Conservation (phyloP, 768 basidiomycete genomes). For the Mycena alexandri region DNA sequence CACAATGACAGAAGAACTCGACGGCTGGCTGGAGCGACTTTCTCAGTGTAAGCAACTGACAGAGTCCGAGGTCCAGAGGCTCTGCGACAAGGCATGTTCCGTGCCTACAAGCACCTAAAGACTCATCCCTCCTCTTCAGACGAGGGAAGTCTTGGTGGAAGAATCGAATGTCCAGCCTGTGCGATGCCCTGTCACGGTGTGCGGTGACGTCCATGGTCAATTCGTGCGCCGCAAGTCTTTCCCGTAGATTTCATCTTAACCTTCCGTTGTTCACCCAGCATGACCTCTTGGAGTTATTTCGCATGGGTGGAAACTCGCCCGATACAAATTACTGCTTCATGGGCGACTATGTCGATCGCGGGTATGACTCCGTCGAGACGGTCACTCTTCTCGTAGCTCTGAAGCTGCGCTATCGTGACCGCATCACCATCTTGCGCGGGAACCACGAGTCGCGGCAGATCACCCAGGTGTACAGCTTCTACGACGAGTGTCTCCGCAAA, state of each 20-base stretch:
- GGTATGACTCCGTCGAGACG: constrained; percentile 99
- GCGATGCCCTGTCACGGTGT: constrained; percentile 98
- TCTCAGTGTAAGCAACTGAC: constrained; percentile 97
- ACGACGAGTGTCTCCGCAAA: constrained; percentile 99
- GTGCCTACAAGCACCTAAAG: constrained; percentile 25
- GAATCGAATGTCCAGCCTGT: constrained; percentile 99
- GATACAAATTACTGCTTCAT: constrained; percentile 99
- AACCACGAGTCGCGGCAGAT: constrained; percentile 99
- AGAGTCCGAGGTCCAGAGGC: constrained; percentile 94
- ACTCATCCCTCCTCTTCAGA: constrained; percentile 62
- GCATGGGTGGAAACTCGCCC: constrained; percentile 98
- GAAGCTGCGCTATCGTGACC: constrained; percentile 97
- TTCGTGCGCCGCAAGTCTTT: constrained; percentile 76
- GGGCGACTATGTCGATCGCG: constrained; percentile 99
- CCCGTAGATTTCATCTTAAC: background rate
- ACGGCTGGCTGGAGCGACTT: constrained; percentile 97
- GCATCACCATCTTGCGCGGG: constrained; percentile 96
- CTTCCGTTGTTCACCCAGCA: constrained; percentile 66
- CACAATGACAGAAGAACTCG: constrained; percentile 81
- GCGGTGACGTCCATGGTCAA: constrained; percentile 99
- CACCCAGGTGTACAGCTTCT: constrained; percentile 99
- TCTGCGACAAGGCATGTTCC: constrained; percentile 95
- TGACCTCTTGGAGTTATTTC: constrained; percentile 98
- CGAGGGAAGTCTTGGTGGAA: constrained; percentile 97
- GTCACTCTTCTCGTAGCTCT: constrained; percentile 96